Conservation (phyloP, 495 filamentous ascomycete species). For the Aspergillus saccharolyticus region DNA sequence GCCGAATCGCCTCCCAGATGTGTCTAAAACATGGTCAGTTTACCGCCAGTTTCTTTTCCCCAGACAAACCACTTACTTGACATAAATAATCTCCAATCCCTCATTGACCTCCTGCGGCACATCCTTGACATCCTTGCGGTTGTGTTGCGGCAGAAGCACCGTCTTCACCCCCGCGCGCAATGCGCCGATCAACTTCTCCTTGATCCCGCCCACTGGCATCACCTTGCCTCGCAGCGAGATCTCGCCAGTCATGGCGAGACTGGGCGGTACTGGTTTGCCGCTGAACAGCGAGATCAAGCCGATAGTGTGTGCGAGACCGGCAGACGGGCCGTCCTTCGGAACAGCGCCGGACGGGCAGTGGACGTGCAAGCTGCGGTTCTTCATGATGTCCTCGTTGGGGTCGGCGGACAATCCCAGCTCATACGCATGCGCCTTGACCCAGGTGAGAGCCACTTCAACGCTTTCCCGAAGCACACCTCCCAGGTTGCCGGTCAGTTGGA, state of each 20-base stretch:
- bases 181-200: slow-evolving; percentile 97
- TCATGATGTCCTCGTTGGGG: slow-evolving; percentile 90
- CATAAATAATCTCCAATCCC: slow-evolving; percentile 82
- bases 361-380: slow-evolving; percentile 87
- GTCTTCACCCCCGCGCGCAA: slow-evolving; percentile 91
- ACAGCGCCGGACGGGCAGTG: slow-evolving; percentile 95
- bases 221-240: slow-evolving; percentile 84
- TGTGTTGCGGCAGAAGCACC: slow-evolving; percentile 80
- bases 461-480: slow-evolving; percentile 96
- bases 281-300: slow-evolving; percentile 89
- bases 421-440: slow-evolving; percentile 95
- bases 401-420: slow-evolving; percentile 79
- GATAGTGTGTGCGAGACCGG: slow-evolving; percentile 89
- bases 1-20: slow-evolving; percentile 82
- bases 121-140: slow-evolving; percentile 91
- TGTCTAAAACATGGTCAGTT: slow-evolving; percentile 47
- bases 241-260: slow-evolving; percentile 97
- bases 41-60: not conserved
- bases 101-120: slow-evolving; percentile 85
- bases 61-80: slow-evolving; percentile 54
- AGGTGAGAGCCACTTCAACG: slow-evolving; percentile 90
- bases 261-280: slow-evolving; percentile 82
- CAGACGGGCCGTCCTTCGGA: slow-evolving; percentile 86
- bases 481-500: slow-evolving; percentile 98
- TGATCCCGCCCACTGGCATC: slow-evolving; percentile 89